Conservation (phyloP, 768 basidiomycete genomes). For the Termitomyces sp. region DNA sequence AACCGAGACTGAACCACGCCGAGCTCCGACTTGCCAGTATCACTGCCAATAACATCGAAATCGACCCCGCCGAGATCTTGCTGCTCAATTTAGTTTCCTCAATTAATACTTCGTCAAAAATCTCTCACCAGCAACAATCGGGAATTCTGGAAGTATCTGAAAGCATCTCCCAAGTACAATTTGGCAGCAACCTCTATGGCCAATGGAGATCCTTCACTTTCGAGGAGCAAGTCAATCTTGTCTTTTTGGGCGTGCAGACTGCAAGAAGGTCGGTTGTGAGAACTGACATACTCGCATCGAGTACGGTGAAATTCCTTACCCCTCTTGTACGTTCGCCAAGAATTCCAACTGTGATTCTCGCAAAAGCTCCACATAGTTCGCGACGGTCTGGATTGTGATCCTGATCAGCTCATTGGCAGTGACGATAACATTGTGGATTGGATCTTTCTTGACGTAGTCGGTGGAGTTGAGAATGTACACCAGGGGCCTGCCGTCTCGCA, state of each 20-base stretch:
- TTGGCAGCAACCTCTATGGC: not conserved
- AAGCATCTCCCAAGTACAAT: not conserved
- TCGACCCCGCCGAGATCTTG: not conserved
- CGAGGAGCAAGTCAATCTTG: not conserved
- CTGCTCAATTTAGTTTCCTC: not conserved
- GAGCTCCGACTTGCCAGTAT: not conserved
- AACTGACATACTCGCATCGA: not conserved
- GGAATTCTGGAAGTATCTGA: not conserved
- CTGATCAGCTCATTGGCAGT: not conserved
- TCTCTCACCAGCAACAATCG: not conserved
- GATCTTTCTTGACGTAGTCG: not conserved
- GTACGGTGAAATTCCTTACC: not conserved
- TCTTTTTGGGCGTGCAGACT: not conserved
- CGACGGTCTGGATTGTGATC: not conserved
- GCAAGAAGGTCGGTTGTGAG: not conserved
- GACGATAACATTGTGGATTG: not conserved
- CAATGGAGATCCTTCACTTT: not conserved
- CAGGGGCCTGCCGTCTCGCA: not conserved
- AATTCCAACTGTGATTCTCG: not conserved
- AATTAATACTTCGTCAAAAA: not conserved
- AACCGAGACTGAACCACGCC: not conserved
- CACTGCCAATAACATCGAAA: not conserved
- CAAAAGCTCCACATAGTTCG: not conserved
- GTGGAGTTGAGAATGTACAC: not conserved
- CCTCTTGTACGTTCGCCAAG: not conserved